Base-by-base conservation (phyloP, 352 stramenopile species). In the Phytophthora brassicae region DNA sequence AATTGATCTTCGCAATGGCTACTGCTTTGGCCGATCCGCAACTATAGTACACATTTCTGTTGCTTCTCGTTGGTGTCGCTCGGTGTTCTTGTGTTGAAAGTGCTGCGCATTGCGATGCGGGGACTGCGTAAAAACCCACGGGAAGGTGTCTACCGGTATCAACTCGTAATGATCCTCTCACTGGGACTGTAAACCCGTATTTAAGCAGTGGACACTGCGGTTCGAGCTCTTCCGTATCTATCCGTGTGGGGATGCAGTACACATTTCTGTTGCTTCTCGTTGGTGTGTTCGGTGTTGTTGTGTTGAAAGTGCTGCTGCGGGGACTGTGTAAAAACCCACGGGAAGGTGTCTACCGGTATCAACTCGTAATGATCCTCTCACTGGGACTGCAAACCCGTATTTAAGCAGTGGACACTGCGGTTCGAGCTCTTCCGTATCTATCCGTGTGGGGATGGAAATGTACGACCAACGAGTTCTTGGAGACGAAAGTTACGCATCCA, bases 121-220 rank as follows among this genome's bases (percentile, higher is more conserved):
- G 62, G 62, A 7, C 26, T 77, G 20, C 68, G 60, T 43, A 70
- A 60, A 28, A 68, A 70, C 36, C 64, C 68, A 7, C 51, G 67
- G 31, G 64, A 77, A 31, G 59, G 55, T 14, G 44, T 56, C 14
- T 56, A 57, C 35, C 56, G 72, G 36, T n/a, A n/a, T n/a, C n/a
- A n/a, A n/a, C n/a, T n/a, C n/a, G n/a, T n/a, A n/a, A n/a, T n/a
- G n/a, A n/a, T n/a, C n/a, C n/a, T n/a, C n/a, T n/a, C n/a, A n/a
- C n/a, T n/a, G n/a, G n/a, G n/a, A n/a, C n/a, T n/a, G n/a, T n/a
- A n/a, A n/a, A n/a, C n/a, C n/a, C n/a, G n/a, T 56, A 24, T 79
- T 81, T 44, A 49, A 59, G 3, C 53, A 79, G 35, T 86, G 74
- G 77, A 82, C 74, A 22, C 56, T 86, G 29, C 24, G 45, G 0